Base-by-base conservation (phyloP, 2,329 filamentous ascomycete genomes). In the Paramyrothecium sp. region DNA sequence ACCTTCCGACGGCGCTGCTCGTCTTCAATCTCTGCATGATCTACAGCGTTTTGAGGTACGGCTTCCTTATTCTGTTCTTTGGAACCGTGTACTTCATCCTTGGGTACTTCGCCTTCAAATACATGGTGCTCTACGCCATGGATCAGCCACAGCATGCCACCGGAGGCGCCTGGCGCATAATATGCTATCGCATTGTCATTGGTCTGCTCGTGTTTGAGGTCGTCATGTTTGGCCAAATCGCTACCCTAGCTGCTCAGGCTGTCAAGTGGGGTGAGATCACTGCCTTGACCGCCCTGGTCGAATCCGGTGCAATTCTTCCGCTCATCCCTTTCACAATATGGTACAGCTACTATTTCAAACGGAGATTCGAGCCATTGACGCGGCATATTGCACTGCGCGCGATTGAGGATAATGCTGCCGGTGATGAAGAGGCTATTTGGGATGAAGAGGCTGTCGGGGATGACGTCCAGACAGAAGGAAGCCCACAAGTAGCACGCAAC, bases 91-190 rank as follows among this genome's bases (percentile, higher is more conserved):
- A 96, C 73, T 96, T 96, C 66, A 71, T 85, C 20, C 83, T 96
- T 16, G 92, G 92, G 20, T 90, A 91, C 71, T 94, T 94, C 69
- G 90, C 91, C 33, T 96, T 96, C 83, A 97, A 97, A 72, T 99
- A 99, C 75, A 96, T 99, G 77, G 81, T 99, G 4, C 81, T 99
- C 4, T 99, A 99, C 72, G 92, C 95, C 33, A 99, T 99, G 95
- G 93, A 98, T 67, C 94, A 98, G 71, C 90, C 92, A 17, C 92
- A 96, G 68, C 92, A 97, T 70, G 92, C 92, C 17, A 98, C 94
- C 0, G 96, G 96, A 20, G 88, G 89, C 60, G 92, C 93, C 4
- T 99, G 95, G 95, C 89, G 90, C 52, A 96, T 99, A 83, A 97
- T 99, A 61, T 97, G 92, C 75, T 92, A 95, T 69, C 90, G 95